Evolutionary conservation across 768 basidiomycete genomes (phyloP).

Genomic region (Strobilomyces confusus): DNA sequence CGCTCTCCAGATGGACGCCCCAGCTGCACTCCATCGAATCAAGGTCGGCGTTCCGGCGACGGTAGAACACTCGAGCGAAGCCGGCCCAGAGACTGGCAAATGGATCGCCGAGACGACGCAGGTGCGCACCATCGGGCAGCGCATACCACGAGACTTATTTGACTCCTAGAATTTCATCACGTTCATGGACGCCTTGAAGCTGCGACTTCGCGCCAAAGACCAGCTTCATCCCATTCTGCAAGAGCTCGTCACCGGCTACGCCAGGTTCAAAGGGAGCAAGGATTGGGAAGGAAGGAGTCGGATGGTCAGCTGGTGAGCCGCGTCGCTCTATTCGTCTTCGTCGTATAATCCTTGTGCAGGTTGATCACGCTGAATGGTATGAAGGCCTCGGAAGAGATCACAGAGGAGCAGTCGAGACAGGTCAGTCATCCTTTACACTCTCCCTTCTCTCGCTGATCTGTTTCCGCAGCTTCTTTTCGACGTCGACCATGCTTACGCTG

Average conservation of each 20-base stretch:
- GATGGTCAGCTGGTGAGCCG: slow-evolving; percentile 84
- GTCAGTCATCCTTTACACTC: slow-evolving; percentile 34
- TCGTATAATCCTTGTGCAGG: slow-evolving; percentile 40
- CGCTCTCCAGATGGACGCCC: slow-evolving; percentile 76
- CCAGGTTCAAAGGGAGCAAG: slow-evolving; percentile 89
- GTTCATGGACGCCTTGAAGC: slow-evolving; percentile 95
- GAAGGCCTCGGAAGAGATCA: slow-evolving; percentile 95
- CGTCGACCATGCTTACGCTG: slow-evolving; percentile 92
- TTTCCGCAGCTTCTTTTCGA: slow-evolving; percentile 80
- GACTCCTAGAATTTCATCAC: slow-evolving; percentile 87
- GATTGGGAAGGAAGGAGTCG: slow-evolving; percentile 93
- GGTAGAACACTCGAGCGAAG: slow-evolving; percentile 91
- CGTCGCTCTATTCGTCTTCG: not conserved
- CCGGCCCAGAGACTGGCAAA: slow-evolving; percentile 89
- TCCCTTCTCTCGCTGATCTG: not conserved
- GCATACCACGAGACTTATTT: not conserved
- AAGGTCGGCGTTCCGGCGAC: slow-evolving; percentile 95
- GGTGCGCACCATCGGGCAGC: slow-evolving; percentile 38
- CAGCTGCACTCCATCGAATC: slow-evolving; percentile 86
- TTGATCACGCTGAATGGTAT: slow-evolving; percentile 94
- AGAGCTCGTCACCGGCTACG: slow-evolving; percentile 92
- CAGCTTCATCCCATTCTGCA: slow-evolving; percentile 92
- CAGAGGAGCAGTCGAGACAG: slow-evolving; percentile 93
- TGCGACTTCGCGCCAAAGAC: slow-evolving; percentile 93
- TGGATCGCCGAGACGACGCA: slow-evolving; percentile 98